Conservation (phyloP, 2,329 filamentous ascomycete species). For the Gaeumannomyces tritici region DNA sequence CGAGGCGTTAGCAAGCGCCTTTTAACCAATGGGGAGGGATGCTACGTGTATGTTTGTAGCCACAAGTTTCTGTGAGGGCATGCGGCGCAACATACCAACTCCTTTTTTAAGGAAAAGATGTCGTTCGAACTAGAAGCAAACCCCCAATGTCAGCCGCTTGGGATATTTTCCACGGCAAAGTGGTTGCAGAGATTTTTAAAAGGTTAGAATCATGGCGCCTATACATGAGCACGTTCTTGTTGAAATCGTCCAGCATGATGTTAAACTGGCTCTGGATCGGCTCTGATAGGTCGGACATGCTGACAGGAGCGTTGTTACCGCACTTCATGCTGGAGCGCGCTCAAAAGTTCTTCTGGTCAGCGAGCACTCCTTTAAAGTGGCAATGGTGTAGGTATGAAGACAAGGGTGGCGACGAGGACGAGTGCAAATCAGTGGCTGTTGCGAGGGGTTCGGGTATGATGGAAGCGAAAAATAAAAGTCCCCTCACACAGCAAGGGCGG, state of each 20-base stretch:
- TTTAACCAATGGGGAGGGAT: no score
- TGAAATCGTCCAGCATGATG: constrained; percentile 5
- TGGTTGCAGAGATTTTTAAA: no score
- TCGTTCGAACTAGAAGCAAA: no score
- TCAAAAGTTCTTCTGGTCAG: not conserved
- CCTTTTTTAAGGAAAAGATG: constrained; percentile 13
- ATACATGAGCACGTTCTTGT: constrained; percentile 8
- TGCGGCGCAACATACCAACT: constrained; percentile 5
- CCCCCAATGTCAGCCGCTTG: constrained; percentile 2
- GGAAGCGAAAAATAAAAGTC: no score
- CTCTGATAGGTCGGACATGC: constrained; percentile 3
- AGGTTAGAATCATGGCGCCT: not conserved
- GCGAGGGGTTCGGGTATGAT: not conserved
- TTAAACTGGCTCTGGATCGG: constrained; percentile 1
- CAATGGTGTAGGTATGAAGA: no score
- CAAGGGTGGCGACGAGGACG: no score
- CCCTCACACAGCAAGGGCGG: constrained; percentile 2
- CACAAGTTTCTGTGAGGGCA: not conserved
- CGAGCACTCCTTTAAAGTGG: not conserved
- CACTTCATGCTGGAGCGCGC: not conserved
- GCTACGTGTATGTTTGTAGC: no score
- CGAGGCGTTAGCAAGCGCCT: no score
- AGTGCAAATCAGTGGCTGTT: no score
- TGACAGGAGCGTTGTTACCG: not conserved
- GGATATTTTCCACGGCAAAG: no score